Base-by-base conservation (phyloP, 306 rosid species). In the Gastrolobium villosum region DNA sequence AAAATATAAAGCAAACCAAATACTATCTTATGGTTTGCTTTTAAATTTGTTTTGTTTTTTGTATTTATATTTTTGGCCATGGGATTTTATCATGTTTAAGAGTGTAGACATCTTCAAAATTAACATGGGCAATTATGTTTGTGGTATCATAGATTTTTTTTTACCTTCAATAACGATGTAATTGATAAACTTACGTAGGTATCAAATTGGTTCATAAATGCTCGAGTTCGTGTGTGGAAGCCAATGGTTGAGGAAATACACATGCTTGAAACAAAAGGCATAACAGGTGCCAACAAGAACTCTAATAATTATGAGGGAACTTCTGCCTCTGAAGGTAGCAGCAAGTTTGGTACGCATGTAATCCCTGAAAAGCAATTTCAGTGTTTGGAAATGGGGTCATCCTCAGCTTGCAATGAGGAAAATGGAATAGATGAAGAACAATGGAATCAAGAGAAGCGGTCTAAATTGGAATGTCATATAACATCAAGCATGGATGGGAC, bases 231-330 rank as follows among this genome's bases (percentile, higher is more conserved):
- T 2, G 94, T 95, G 1, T 95, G 99, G 99, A 95, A 93, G 85
- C 98, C 99, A 30, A 93, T 95, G 99, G 99, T 95, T 28, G 99
- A 95, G 72, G 99, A 95, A 87, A 95, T 95, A 79, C 98, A 95
- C 90, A 84, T 78, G 90, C 97, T 95, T 0, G 99, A 95, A 67
- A 89, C 92, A 28, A 87, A 88, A 82, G 94, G 90, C 49, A 14
- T 76, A 35, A 48, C 77, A 4, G 90, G 78, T 55, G 14, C 39
- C 4, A 64, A 61, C 36, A 85, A 78, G 36, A 70, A 63, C 55
- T 53, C 74, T 3, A 56, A 32, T 30, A 80, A 54, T 10, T 88
- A 84, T 3, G 87, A 82, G 48, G 84, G 55, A 10, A 57, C 60
- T 34, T 70, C 79, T 11, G 81, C 72, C 55, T 34, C 59, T 3